These are phyloP conservation scores for Stygiomarasmius scandens DNA, from an alignment of 1,284 basidiomycete genomes.

Conservation along the genomic window DNA sequence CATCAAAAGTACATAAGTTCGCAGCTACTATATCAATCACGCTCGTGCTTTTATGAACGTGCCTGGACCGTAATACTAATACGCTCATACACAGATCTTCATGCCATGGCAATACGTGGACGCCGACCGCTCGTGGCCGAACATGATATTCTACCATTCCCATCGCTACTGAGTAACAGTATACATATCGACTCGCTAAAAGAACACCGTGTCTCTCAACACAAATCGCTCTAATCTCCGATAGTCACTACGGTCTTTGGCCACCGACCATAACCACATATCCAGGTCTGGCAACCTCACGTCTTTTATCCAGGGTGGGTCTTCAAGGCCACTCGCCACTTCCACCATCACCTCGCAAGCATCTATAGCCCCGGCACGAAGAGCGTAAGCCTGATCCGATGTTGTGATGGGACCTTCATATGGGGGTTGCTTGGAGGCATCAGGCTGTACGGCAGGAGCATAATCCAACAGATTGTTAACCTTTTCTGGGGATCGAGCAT, in stretches of 20 bases:
- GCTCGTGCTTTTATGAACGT: not conserved
- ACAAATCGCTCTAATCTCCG: conserved; percentile 64
- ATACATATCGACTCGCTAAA: conserved; percentile 40
- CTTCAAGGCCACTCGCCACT: conserved; percentile 49
- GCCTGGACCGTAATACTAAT: too few relatives aligned
- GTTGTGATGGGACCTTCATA: conserved; percentile 68
- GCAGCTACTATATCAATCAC: not conserved
- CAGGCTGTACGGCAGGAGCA: conserved; percentile 13
- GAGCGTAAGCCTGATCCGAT: conserved; percentile 64
- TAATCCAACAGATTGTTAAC: conserved; percentile 43
- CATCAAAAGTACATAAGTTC: not conserved
- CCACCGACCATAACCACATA: conserved; percentile 77
- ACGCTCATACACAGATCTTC: not conserved
- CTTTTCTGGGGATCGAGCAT: conserved; percentile 38
- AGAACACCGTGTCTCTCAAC: conserved; percentile 64
- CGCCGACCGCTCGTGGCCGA: too few relatives aligned
- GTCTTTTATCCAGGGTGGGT: conserved; percentile 52
- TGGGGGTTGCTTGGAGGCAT: conserved; percentile 31
- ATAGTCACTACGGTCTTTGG: conserved; percentile 75
- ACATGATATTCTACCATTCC: not conserved
- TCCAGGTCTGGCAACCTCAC: conserved; percentile 66
- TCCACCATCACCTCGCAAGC: conserved; percentile 72
- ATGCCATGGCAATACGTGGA: not conserved
- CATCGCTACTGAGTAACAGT: not conserved
- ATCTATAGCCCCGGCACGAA: conserved; percentile 80